These are phyloP conservation scores for Effrenium voratum DNA, from an alignment of 73 alveolate species.

Conservation along the genomic window DNA sequence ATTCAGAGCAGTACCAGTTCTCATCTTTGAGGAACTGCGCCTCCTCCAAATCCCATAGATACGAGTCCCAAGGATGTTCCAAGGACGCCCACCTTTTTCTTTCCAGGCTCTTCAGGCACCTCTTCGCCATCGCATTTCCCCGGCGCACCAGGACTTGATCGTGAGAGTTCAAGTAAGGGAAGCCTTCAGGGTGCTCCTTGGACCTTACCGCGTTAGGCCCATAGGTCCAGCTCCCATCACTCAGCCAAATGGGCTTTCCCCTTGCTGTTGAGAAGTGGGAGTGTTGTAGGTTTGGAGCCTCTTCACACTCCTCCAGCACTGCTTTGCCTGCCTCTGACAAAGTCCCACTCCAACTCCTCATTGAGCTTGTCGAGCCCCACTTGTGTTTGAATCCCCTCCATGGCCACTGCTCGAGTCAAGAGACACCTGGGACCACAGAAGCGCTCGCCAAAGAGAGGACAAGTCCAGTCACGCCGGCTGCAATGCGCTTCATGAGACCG, in stretches of 20 bases:
- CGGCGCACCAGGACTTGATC: neutral
- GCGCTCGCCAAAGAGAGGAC: neutral
- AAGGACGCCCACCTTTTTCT: neutral
- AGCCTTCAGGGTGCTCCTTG: neutral
- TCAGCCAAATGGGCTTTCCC: neutral
- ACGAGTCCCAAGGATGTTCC: neutral
- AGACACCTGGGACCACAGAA: neutral
- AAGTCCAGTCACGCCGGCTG: neutral
- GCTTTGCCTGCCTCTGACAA: neutral
- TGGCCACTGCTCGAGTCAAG: neutral
- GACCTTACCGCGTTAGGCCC: neutral
- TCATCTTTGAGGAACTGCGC: neutral
- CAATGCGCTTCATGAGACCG: neutral
- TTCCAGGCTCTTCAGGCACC: neutral
- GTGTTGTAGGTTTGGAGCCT: neutral
- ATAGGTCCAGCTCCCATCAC: neutral
- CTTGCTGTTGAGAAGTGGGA: neutral
- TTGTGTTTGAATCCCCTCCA: neutral
- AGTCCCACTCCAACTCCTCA: neutral
- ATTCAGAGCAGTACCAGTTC: neutral
- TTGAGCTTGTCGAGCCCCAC: neutral
- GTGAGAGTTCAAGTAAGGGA: neutral
- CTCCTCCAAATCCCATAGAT: neutral
- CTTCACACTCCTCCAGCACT: neutral
- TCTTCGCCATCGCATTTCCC: neutral